Evolutionary conservation across 352 stramenopile genomes (phyloP).

Genomic region (Pythium volutum): DNA sequence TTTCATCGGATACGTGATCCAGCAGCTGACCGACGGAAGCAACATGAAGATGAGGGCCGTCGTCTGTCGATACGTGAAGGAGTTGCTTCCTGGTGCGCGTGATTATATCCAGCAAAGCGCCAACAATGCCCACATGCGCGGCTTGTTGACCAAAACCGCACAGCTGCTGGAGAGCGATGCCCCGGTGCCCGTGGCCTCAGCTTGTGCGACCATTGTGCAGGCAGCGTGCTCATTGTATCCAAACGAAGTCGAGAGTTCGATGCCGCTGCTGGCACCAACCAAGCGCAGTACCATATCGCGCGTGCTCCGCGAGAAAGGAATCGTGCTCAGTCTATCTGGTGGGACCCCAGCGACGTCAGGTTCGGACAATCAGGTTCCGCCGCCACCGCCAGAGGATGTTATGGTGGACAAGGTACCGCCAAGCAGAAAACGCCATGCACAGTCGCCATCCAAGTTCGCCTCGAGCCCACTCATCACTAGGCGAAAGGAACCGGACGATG

Average conservation of each 20-base stretch:
- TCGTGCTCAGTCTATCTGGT: slow-evolving; percentile 30
- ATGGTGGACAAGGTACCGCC: background rate
- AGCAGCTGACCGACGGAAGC: slow-evolving; percentile 62
- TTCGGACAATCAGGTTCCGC: slow-evolving; percentile 10
- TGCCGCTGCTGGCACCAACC: slow-evolving; percentile 53
- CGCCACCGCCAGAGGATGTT: slow-evolving; percentile 7
- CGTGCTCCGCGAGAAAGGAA: slow-evolving; percentile 53
- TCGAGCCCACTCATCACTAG: slow-evolving; percentile 14
- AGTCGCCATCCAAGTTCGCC: slow-evolving; percentile 25
- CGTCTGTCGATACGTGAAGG: slow-evolving; percentile 63
- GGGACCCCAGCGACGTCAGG: too few species aligned
- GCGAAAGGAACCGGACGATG: slow-evolving; percentile 11
- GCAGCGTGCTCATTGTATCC: slow-evolving; percentile 44
- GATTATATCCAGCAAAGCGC: slow-evolving; percentile 60
- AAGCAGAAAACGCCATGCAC: slow-evolving; percentile 20
- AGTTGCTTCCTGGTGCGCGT: slow-evolving; percentile 45
- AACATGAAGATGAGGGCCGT: slow-evolving; percentile 79
- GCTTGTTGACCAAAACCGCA: slow-evolving; percentile 65
- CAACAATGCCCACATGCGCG: slow-evolving; percentile 67
- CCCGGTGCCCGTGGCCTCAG: slow-evolving; percentile 52
- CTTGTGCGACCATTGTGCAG: slow-evolving; percentile 57
- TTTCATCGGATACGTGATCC: slow-evolving; percentile 46
- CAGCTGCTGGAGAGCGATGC: slow-evolving; percentile 61
- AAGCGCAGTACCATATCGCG: slow-evolving; percentile 53
- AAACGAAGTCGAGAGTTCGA: slow-evolving; percentile 45